Conservation (phyloP, 1,284 basidiomycete genomes). For the Mycosarcoma maydis region DNA sequence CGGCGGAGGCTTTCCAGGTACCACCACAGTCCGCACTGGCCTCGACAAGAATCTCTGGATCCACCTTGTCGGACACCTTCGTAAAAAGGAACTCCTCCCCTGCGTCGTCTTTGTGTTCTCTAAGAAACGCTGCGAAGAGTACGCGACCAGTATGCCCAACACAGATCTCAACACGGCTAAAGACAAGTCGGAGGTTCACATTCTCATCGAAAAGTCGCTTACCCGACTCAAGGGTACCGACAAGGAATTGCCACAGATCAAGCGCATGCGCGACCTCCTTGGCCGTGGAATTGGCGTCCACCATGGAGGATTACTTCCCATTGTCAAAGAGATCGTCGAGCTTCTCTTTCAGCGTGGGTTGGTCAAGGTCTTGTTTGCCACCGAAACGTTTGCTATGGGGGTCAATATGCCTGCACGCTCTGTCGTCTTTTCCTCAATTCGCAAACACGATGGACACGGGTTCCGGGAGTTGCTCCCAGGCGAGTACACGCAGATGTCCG, state of each 20-base stretch:
- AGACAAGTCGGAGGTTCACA: slow-evolving; percentile 96
- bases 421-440: slow-evolving; percentile 93
- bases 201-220: slow-evolving; percentile 90
- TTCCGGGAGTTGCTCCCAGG: slow-evolving; percentile 78
- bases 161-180: slow-evolving; percentile 83
- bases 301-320: slow-evolving; percentile 93
- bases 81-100: slow-evolving; percentile 86
- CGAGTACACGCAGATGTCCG: slow-evolving; percentile 97
- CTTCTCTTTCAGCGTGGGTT: slow-evolving; percentile 94
- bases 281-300: slow-evolving; percentile 95
- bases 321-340: slow-evolving; percentile 94
- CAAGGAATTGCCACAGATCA: slow-evolving; percentile 92
- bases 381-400: slow-evolving; percentile 97
- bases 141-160: slow-evolving; percentile 87
- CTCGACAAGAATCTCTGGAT: slow-evolving; percentile 93
- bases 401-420: slow-evolving; percentile 99
- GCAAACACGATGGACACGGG: slow-evolving; percentile 92
- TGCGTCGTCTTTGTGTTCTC: slow-evolving; percentile 97
- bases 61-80: slow-evolving; percentile 85
- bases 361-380: slow-evolving; percentile 97
- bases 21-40: slow-evolving; percentile 64
- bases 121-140: slow-evolving; percentile 96
- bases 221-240: slow-evolving; percentile 87
- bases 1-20: slow-evolving; percentile 62
- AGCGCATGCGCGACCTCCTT: slow-evolving; percentile 88